Evolutionary conservation across 129 eudicot species (phyloP), one percentile per base, ranked within the genome.

Genomic region (Heracleum sosnowskyi): DNA sequence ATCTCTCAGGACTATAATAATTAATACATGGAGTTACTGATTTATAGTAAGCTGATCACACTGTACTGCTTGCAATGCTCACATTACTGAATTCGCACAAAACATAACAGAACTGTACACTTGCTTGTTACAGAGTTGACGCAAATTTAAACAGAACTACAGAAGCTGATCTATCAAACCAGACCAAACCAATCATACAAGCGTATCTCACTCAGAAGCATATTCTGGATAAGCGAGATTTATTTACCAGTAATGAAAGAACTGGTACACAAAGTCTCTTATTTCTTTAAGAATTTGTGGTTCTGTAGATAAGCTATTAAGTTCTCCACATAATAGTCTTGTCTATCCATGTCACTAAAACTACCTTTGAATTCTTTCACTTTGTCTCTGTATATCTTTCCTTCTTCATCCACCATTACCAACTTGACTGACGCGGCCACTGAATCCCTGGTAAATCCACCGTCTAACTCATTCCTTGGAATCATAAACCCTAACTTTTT

Each of bases 401-500:
- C 80, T 16, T 35, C 53, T 34, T 35, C 79, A 7, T 66, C 83
- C 51, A 81, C 79, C 79, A 81, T 45, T 26, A 81, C 83, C 76
- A 75, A 4, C 69, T 44, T 81, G 41, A 81, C 2, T 46, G 79
- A 63, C 55, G 76, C 76, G 10, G 83, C 83, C 53, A 81, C 79
- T 24, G 69, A 40, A 22, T 75, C 46, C 49, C 76, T 26, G 8
- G 69, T 80, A 22, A 80, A 81, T 37, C 34, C 49, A 16, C 79
- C 69, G 55, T 64, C 76, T 31, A 9, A 3, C 28, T 81, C 83
- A 28, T 81, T 53, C 11, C 75, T 74, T 18, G 79, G 79, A 12
- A 81, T 31, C 49, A 29, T 36, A 7, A 51, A 41, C 2, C 75
- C 79, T 37, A 74, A 39, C 31, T 74, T 60, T 37, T 41, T 66